Base-by-base conservation (phyloP, 1,139 yeast genomes). In the Magnusiomyces tetraspermus region DNA sequence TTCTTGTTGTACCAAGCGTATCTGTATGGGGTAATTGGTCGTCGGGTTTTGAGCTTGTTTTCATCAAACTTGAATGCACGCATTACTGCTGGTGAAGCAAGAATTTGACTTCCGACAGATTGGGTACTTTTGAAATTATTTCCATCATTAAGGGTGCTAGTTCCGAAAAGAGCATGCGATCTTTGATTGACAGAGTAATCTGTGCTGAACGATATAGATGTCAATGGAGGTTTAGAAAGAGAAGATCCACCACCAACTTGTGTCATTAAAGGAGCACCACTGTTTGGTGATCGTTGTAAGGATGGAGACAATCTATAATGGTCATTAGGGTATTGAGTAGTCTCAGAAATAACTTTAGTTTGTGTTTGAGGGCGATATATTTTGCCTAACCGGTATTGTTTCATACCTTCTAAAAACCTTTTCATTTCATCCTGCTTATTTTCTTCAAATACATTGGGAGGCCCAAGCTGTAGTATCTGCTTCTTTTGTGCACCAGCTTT, bases 41-140 rank as follows among this genome's bases (percentile, higher is more conserved):
- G 23, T 24, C 44, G 21, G 21, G 3, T 30, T 13, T n/a, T 22
- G 4, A 50, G 24, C 22, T 46, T 45, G 8, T 11, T 30, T 31
- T 46, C 51, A 30, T 48, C 42, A 31, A 47, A 36, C 13, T 46
- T 50, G 43, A 52, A 46, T 5, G 50, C 55, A n/a, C 50, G 50
- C 43, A 42, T 22, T 11, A 50, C 23, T 6, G 26, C 38, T 28
- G 52, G 52, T 13, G 52, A 50, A 36, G 30, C 42, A 28, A 38
- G n/a, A 5, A 38, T 38, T 19, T 38, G 22, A 24, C n/a, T 38
- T 15, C 17, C 38, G 17, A 8, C 38, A 33, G n/a, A 15, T 4
- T 33, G 10, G 38, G 10, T 33, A 33, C 38, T 17, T 4, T 33
- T 33, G n/a, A 13, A 33, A 33, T 10, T 13, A 17, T 38, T 38